Conservation (phyloP, 139 green algal genomes). For the Ettlia oleoabundans region DNA sequence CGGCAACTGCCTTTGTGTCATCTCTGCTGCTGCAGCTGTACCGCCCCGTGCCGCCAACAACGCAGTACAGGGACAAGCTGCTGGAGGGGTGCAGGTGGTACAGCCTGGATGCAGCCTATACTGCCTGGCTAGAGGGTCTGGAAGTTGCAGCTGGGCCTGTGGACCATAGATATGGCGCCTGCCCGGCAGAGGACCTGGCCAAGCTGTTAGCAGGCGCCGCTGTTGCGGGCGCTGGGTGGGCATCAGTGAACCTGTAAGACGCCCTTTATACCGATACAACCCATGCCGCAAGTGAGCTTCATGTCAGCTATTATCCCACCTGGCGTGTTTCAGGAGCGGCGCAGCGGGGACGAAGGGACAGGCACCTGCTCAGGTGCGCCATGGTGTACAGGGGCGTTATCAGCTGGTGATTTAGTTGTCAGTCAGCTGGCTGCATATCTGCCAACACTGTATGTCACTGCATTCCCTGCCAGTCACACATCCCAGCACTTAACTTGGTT, state of each 20-base stretch:
- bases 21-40: conserved; percentile 10
- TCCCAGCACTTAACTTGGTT: too few species aligned
- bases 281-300: too few species aligned
- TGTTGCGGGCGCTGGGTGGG: background rate
- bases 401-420: too few species aligned
- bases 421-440: too few species aligned
- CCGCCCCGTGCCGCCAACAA: background rate
- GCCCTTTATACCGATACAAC: too few species aligned
- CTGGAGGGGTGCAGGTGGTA: background rate
- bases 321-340: too few species aligned
- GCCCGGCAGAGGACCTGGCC: background rate
- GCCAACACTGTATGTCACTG: too few species aligned
- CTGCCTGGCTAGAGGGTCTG: background rate
- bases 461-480: too few species aligned
- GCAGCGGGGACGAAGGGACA: too few species aligned
- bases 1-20: conserved; percentile 5
- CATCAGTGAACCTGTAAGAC: background rate
- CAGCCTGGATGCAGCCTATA: background rate
- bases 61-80: background rate
- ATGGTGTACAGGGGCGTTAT: too few species aligned
- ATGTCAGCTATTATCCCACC: too few species aligned
- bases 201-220: background rate
- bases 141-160: background rate
- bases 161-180: background rate
- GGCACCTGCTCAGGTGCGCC: too few species aligned